phyloP scores from a whole-genome alignment of 768 basidiomycete species.

The Rhodocollybia butyracea region DNA sequence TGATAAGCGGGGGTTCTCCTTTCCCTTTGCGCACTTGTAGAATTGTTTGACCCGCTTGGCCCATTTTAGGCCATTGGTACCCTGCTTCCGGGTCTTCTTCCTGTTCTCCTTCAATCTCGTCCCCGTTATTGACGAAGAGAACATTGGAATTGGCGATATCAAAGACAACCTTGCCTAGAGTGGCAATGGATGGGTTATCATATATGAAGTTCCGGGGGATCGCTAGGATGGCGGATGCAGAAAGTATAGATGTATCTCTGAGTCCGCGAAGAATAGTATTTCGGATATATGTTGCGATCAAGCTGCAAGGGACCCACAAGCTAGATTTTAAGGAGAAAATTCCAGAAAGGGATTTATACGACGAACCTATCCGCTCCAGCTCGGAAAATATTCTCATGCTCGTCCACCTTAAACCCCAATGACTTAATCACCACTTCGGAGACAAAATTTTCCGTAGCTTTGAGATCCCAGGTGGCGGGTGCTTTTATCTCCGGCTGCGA shows the following conservation, averaged over 20 bases:
- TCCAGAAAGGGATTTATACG: not conserved
- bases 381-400: slow-evolving; percentile 1
- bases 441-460: not conserved
- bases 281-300: slow-evolving; percentile 3
- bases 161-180: not conserved
- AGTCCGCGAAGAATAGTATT: slow-evolving; percentile 1
- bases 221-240: not conserved
- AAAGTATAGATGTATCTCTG: not conserved
- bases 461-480: slow-evolving; percentile 23
- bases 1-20: slow-evolving; percentile 6
- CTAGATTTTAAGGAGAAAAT: not conserved
- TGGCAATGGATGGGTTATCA: not conserved
- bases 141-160: not conserved
- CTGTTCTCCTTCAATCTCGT: not conserved
- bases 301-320: not conserved
- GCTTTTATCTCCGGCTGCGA: slow-evolving; percentile 22
- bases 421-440: not conserved
- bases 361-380: slow-evolving; percentile 5
- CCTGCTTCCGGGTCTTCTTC: not conserved
- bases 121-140: not conserved
- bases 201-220: slow-evolving; percentile 6
- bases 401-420: not conserved
- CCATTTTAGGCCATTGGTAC: not conserved
- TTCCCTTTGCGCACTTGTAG: slow-evolving; percentile 2
- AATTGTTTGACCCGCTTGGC: slow-evolving; percentile 1